phyloP scores from a whole-genome alignment of 78 protist species.

The Protostelium mycophagum region DNA sequence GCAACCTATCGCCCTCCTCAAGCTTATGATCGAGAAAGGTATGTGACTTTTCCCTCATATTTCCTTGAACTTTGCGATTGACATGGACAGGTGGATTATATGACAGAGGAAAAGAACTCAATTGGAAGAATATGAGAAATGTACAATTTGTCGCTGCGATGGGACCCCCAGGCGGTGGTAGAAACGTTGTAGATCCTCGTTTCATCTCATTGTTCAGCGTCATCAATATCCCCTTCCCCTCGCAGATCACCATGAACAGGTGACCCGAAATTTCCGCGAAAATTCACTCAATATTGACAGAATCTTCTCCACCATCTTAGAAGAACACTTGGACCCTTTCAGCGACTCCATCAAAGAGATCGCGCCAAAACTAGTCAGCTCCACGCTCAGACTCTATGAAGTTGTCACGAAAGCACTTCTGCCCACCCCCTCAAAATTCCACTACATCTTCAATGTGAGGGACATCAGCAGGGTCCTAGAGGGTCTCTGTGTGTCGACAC shows the following conservation, averaged over 20 bases:
- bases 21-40: constrained; percentile 90
- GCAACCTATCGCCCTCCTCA: constrained; percentile 88
- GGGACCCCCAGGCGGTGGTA: constrained; percentile 98
- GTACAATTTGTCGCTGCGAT: constrained; percentile 94
- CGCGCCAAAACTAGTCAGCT: constrained; percentile 87
- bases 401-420: constrained; percentile 22
- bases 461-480: constrained; percentile 81
- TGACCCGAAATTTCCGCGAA: not conserved
- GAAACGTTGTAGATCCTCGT: constrained; percentile 84
- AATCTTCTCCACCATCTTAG: constrained; percentile 60
- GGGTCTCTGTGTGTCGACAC: constrained; percentile 41
- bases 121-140: constrained; percentile 82
- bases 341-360: constrained; percentile 94
- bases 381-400: constrained; percentile 72
- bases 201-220: constrained; percentile 88
- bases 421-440: constrained; percentile 89
- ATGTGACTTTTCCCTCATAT: too few relatives aligned
- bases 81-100: constrained; percentile 99
- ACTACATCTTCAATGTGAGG: constrained; percentile 94
- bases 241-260: constrained; percentile 75
- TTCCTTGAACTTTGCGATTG: too few relatives aligned
- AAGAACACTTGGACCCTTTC: constrained; percentile 62
- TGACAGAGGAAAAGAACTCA: constrained; percentile 43
- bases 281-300: constrained; percentile 93
- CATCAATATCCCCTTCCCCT: constrained; percentile 95